Base-by-base conservation (phyloP, 495 filamentous ascomycete species). In the Aspergillus sclerotioniger region DNA sequence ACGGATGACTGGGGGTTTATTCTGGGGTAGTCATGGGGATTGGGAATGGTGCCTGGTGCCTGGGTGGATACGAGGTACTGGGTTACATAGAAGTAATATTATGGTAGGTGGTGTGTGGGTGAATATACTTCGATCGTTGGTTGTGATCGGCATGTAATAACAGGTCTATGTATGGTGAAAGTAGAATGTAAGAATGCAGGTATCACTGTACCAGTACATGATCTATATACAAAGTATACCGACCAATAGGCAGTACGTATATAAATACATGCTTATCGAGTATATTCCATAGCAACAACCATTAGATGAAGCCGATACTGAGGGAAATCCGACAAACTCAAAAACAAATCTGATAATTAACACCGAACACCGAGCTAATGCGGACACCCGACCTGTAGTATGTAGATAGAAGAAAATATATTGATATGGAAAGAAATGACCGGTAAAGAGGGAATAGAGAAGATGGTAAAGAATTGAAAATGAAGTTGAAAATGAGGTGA, bases 281-380 rank as follows among this genome's bases (percentile, higher is more conserved):
- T 15, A 15, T 41, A 3, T 41, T 12, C n/a, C 3, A 2, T 45
- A 15, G 43, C 43, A 45, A 28, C 8, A 50, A 50, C 2, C 8
- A 41, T 15, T 15, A n/a, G 13, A 41, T 6, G 45, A n/a, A 47
- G 28, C 17, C 31, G 25, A 47, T 17, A 47, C 41, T n/a, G 37
- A n/a, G 33, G 9, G 1, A 35, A 13, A 35, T 35, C 13, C 33
- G 20, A 25, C 8, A 54, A 59, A 29, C 25, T 35, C 19, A 43
- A 52, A 15, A 41, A 17, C 32, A 39, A 56, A 53, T 29, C 46
- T 16, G 32, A 15, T 31, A 53, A 29, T 13, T 51, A 52, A 57
- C 53, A 52, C 53, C 59, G 20, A 57, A 63, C 61, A 60, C 61
- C 61, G 56, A 63, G 49, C 57, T 58, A 60, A 63, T 63, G 56